Base-by-base conservation (phyloP, 306 rosid species). In the Trifolium repens region DNA sequence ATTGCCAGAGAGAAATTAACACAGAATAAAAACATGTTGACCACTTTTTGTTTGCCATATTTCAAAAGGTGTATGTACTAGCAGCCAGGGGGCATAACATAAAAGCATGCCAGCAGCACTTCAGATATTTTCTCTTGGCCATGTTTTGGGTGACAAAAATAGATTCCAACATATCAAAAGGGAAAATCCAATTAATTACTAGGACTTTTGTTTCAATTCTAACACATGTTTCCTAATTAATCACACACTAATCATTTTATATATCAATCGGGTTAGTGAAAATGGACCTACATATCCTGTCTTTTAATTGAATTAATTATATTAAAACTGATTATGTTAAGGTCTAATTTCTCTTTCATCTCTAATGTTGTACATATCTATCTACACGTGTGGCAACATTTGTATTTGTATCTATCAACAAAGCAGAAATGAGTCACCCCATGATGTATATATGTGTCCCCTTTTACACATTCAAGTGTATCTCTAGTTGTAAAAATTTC, bases 81-180 rank as follows among this genome's bases (percentile, higher is more conserved):
- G 44, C 67, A 30, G 42, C 12, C 55, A 34, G 73, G 69, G 78
- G 61, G 83, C 61, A 72, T 47, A 66, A 32, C 75, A 73, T 44
- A 34, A 74, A 73, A 68, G 67, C 80, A 80, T 11, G 44, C 55
- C 78, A 79, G 14, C 71, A 74, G 6, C 83, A 43, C 55, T 30
- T 37, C 71, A 59, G 88, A 81, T 88, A 69, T 82, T 76, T 84
- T 87, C 82, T 85, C 82, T 85, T 89, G 89, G 78, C 69, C 78
- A 84, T 90, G 94, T 84, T 86, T 80, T 86, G 82, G 94, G 94
- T 81, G 91, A 89, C 94, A 88, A 1, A 1, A 69, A 32, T 61
- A 39, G 63, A 58, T 61, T 70, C 75, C 68, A 77, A 67, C 72
- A 17, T 4, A 79, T 52, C 42, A 68, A 39, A 63, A 53, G 34